phyloP scores from a whole-genome alignment of 2,329 filamentous ascomycete genomes.

The Rhinocladiella similis region DNA sequence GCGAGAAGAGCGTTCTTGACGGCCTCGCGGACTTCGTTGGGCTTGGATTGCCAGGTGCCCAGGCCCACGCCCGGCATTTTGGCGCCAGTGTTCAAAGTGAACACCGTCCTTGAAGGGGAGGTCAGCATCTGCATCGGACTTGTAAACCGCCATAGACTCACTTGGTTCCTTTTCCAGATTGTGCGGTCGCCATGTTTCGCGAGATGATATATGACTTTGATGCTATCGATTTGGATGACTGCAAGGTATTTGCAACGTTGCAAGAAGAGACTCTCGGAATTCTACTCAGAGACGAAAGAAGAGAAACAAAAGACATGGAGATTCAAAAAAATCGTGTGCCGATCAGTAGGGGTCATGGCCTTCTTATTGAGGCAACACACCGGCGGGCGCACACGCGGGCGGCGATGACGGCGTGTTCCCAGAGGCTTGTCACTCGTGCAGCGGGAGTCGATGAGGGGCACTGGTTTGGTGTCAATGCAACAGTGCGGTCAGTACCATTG shows the following conservation, averaged over 20 bases:
- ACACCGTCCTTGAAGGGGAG: slow-evolving; percentile 25
- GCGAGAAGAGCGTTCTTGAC: slow-evolving; percentile 67
- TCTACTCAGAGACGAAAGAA: slow-evolving; percentile 10
- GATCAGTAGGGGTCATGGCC: slow-evolving; percentile 3
- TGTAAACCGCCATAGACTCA: slow-evolving; percentile 4
- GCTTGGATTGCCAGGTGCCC: slow-evolving; percentile 76
- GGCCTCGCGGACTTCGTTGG: slow-evolving; percentile 67
- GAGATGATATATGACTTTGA: slow-evolving; percentile 6
- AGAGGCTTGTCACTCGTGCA: background rate
- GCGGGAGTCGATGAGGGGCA: background rate
- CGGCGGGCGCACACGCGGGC: background rate
- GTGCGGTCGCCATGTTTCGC: slow-evolving; percentile 21
- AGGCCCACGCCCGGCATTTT: slow-evolving; percentile 64
- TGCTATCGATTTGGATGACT: background rate
- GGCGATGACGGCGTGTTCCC: background rate
- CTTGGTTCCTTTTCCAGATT: slow-evolving; percentile 27
- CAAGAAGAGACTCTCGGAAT: slow-evolving; percentile 11
- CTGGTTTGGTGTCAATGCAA: no score
- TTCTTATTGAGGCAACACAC: slow-evolving; percentile 7
- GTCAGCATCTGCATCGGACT: slow-evolving; percentile 1
- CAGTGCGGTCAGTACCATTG: no score
- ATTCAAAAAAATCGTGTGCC: background rate
- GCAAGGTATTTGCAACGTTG: slow-evolving; percentile 1
- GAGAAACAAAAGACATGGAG: slow-evolving; percentile 17
- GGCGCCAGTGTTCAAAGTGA: slow-evolving; percentile 41